Evolutionary conservation across 306 rosid genomes (phyloP).

Genomic region (Corylus avellana): DNA sequence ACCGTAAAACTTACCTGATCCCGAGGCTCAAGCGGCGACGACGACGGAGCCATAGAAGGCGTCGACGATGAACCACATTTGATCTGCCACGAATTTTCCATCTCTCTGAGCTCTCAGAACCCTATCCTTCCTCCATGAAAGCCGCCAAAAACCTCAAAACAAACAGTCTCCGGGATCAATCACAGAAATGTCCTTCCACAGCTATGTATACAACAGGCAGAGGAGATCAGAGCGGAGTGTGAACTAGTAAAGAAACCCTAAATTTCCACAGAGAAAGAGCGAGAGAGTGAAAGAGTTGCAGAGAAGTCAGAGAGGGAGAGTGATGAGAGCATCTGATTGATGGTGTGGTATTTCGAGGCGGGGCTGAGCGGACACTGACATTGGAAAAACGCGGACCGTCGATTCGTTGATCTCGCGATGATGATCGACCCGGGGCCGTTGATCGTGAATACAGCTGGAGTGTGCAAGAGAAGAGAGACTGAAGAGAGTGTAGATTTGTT

Average conservation of each 20-base stretch:
- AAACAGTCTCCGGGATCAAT: slow-evolving; percentile 9
- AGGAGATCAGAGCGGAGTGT: background rate
- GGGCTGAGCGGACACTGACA: slow-evolving; percentile 29
- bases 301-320: background rate
- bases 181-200: background rate
- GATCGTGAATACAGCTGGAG: slow-evolving; percentile 31
- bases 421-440: slow-evolving; percentile 15
- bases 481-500: background rate
- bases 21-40: slow-evolving; percentile 39
- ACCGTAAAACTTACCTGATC: slow-evolving; percentile 28
- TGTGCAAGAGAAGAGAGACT: background rate
- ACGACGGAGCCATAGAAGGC: slow-evolving; percentile 33
- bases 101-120: slow-evolving; percentile 23
- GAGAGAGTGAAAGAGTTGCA: background rate
- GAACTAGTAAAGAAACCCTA: slow-evolving; percentile 1
- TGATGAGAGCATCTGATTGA: slow-evolving; percentile 20
- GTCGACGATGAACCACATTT: slow-evolving; percentile 30
- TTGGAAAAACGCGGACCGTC: background rate
- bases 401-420: background rate
- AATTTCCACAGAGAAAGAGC: background rate
- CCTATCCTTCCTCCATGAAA: slow-evolving; percentile 27
- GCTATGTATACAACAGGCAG: background rate
- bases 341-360: slow-evolving; percentile 41
- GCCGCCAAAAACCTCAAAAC: slow-evolving; percentile 5
- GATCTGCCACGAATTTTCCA: slow-evolving; percentile 40